Base-by-base conservation (phyloP, 768 basidiomycete genomes). In the Trametes sanguinea region DNA sequence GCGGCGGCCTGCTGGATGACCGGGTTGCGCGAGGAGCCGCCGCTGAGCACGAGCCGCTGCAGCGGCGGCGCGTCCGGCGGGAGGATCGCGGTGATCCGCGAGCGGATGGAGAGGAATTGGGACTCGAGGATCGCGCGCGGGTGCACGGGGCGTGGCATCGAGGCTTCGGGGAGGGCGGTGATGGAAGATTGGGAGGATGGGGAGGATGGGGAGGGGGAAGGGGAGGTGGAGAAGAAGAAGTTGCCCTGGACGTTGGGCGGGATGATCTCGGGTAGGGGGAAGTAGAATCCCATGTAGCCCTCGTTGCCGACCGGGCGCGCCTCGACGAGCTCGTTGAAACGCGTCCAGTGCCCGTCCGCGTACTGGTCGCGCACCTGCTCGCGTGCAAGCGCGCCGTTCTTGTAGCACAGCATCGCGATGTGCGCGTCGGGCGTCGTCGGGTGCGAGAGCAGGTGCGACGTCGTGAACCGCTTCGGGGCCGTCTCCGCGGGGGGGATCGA, bases 391-490 rank as follows among this genome's bases (percentile, higher is more conserved):
- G 90, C 89, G 22, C 92, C 92, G 67, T 94, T 91, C 74, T 94
- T 95, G 78, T 94, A 94, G 73, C 92, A 94, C 9, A 95, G 82
- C 93, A 96, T 96, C 35, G 87, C 89, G 70, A 95, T 93, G 69
- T 90, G 86, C 1, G 82, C 85, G 40, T 81, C 77, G 3, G 75
- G 70, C 17, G 79, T 77, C 0, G 86, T 87, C 2, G 89, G 91
- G 70, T 89, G 86, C 1, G 88, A 81, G 60, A 90, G 83, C 17
- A 89, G 80, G 74, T 90, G 90, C 4, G 88, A 92, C 7, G 86
- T 87, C 3, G 86, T 90, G 71, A 89, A 83, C 62, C 90, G 77
- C 72, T 83, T 82, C 3, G 90, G 89, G 14, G 87, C 82, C 4
- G 75, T 79, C 61, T 84, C 80, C 6, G 84, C 76, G 5, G 86